A percentile compares a stretch with the other conserved stretches of the same genome.
Evolutionary conservation across 2,329 filamentous ascomycete species (phyloP).

Genomic region (Thelonectria blattea): DNA sequence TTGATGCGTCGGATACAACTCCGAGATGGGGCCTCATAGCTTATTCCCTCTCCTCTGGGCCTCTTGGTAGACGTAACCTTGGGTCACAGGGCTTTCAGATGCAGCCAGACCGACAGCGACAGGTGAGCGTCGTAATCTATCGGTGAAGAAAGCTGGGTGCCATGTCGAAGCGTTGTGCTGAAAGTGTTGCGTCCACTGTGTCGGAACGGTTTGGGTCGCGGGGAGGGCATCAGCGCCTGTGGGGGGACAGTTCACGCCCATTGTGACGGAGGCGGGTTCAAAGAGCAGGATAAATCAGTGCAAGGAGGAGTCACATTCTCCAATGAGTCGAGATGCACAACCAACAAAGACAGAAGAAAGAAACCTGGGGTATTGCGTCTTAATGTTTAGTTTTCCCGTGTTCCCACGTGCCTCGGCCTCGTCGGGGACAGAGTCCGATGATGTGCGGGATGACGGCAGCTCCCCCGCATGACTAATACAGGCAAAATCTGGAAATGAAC

Average conservation of each 20-base stretch:
- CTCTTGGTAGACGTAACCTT: conserved; percentile 66
- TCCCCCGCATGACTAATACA: conserved; percentile 21
- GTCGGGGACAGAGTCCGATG: conserved; percentile 12
- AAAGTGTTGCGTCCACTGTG: conserved; percentile 12
- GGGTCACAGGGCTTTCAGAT: conserved; percentile 57
- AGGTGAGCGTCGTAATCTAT: conserved; percentile 63
- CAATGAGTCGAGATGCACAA: background rate
- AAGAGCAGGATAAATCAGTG: background rate
- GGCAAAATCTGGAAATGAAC: background rate
- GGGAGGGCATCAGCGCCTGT: conserved; percentile 11
- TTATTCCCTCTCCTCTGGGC: conserved; percentile 40
- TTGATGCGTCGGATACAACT: conserved; percentile 9
- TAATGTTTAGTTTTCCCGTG: conserved; percentile 1
- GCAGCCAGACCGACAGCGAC: conserved; percentile 38
- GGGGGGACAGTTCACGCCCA: conserved; percentile 11
- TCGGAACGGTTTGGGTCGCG: conserved; percentile 21
- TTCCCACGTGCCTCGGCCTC: conserved; percentile 22
- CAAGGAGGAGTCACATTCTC: conserved; percentile 12
- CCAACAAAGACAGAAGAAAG: background rate
- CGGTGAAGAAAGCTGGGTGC: conserved; percentile 80
- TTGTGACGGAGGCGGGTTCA: background rate
- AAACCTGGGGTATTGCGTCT: conserved; percentile 3
- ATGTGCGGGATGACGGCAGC: conserved; percentile 10
- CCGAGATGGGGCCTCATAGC: conserved; percentile 42
- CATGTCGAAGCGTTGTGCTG: conserved; percentile 56